These are phyloP conservation scores for Entonaema liquescens DNA, from an alignment of 495 filamentous ascomycete genomes.

Conservation along the genomic window DNA sequence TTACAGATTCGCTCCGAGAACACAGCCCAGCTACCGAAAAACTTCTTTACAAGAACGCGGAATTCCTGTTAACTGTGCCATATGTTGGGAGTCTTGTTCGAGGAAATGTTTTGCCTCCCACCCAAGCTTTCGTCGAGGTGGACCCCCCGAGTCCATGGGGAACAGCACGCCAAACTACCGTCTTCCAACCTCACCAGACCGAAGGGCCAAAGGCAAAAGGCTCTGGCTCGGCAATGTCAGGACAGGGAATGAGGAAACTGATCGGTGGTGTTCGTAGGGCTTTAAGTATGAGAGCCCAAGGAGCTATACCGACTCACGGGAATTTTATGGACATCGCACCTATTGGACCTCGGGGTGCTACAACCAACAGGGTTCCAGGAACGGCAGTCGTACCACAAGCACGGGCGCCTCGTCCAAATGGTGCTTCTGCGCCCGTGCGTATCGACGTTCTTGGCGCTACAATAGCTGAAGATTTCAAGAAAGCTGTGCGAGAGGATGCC, in stretches of 20 bases:
- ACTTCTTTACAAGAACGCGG: conserved; percentile 58
- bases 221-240: conserved; percentile 61
- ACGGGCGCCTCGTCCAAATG: conserved; percentile 53
- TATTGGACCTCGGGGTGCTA: conserved; percentile 60
- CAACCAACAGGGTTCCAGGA: conserved; percentile 60
- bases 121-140: conserved; percentile 77
- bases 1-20: conserved; percentile 89
- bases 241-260: conserved; percentile 79
- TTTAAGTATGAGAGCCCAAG: conserved; percentile 73
- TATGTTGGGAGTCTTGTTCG: conserved; percentile 86
- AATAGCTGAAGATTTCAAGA: conserved; percentile 75
- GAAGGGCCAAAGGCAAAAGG: conserved; percentile 51
- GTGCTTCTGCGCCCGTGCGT: conserved; percentile 54
- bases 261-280: conserved; percentile 88
- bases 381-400: conserved; percentile 64
- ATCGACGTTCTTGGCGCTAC: conserved; percentile 85
- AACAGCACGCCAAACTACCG: conserved; percentile 53
- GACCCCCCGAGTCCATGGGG: conserved; percentile 66
- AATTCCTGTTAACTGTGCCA: conserved; percentile 69
- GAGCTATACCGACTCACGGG: conserved; percentile 56
- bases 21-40: conserved; percentile 62
- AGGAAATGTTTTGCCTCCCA: conserved; percentile 79
- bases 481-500: conserved; percentile 67
- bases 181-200: conserved; percentile 54
- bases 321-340: conserved; percentile 60